phyloP scores from a whole-genome alignment of 2,329 filamentous ascomycete genomes.

The Leptographium wingfieldii region DNA sequence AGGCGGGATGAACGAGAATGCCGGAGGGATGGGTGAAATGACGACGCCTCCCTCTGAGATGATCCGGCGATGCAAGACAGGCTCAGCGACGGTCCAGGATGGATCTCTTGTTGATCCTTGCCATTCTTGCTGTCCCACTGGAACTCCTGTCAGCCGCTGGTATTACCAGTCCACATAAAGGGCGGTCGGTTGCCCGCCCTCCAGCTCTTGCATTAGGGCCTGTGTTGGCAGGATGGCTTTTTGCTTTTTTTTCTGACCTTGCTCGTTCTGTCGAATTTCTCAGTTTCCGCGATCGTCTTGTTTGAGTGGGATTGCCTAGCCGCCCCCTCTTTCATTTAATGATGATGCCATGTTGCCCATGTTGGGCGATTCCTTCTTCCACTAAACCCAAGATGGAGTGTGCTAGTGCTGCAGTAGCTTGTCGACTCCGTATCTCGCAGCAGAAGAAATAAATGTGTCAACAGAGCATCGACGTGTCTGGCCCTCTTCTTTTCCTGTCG shows the following conservation, averaged over 20 bases:
- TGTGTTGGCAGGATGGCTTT: neutral
- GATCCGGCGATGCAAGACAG: neutral
- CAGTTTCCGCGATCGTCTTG: neutral
- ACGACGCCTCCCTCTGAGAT: neutral
- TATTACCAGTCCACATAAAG: neutral
- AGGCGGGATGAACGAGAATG: neutral
- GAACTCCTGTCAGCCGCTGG: neutral
- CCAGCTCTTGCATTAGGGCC: neutral
- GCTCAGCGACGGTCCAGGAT: neutral
- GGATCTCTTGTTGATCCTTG: neutral
- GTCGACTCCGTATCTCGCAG: neutral
- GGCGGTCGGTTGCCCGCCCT: neutral
- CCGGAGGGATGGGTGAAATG: neutral
- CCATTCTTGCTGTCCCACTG: neutral
- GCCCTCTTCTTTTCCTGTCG: too few relatives aligned
- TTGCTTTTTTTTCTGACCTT: neutral
- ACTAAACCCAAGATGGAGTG: neutral
- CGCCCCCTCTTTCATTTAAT: neutral
- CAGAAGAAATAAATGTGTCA: neutral
- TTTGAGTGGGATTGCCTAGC: neutral
- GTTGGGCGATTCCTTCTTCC: neutral
- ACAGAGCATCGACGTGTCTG: neutral
- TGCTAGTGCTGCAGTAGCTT: neutral
- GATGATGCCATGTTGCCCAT: neutral
- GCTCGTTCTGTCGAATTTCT: neutral